Evolutionary conservation across 768 basidiomycete genomes (phyloP), one percentile per base, ranked within the genome.

Genomic region (Tephrocybe sp.): DNA sequence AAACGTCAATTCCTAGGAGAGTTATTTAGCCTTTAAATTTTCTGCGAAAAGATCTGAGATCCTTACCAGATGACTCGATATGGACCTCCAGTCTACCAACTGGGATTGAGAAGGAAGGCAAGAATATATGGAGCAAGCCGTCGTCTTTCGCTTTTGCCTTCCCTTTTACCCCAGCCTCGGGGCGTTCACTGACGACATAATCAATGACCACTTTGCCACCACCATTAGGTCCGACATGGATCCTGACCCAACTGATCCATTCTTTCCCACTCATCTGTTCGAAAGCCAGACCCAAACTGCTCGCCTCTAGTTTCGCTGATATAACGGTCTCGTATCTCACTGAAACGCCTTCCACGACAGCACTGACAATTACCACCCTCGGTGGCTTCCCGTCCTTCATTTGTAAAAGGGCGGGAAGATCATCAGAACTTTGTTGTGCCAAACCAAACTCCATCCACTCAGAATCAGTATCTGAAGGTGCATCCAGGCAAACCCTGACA

Each of bases 391-490:
- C 49, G 38, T 60, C 56, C 28, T 57, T 51, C 40, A 53, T 52
- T 18, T 25, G 35, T 19, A 16, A 12, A 1, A 21, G 36, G 40
- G 43, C 45, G 11, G 53, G 45, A 21, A 64, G 52, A 42, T 61
- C 31, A 21, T 60, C 58, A 24, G 56, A 46, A 34, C 54, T 54
- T n/a, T 65, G 66, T 45, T 77, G 70, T 1, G 82, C 82, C 42
- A 91, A 69, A 22, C 87, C 87, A 58, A 91, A 89, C 62, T 89
- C 87, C 16, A 91, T 69, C 82, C 81, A 87, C 43, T 84, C 86
- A n/a, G 80, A 77, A 47, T 80, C 80, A n/a, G 71, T 60, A 27
- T 83, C 75, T 12, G 73, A 65, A 16, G 85, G 86, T 8, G 80
- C 78, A 35, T 79, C 78, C 21, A 89, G 63, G 45, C 55, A 65